Conservation (phyloP, 1,139 yeast species). For the Pichia norvegensis region DNA sequence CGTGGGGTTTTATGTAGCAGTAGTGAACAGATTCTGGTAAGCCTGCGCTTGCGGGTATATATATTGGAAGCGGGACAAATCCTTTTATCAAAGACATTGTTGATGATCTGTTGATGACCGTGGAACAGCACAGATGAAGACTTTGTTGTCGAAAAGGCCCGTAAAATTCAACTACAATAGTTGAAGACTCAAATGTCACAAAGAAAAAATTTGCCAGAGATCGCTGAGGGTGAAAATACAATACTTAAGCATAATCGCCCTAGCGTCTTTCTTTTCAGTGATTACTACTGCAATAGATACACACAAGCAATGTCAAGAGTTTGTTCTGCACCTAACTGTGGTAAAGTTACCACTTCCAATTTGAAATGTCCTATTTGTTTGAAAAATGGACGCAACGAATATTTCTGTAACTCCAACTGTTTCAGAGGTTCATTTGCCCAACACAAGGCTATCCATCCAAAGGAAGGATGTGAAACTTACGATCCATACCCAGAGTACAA, state of each 20-base stretch:
- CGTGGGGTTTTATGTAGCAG: slow-evolving; percentile 58
- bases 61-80: slow-evolving; percentile 43
- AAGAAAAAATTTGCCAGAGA: not conserved
- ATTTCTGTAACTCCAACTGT: slow-evolving; percentile 81
- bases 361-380: slow-evolving; percentile 91
- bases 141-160: too few species aligned
- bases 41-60: slow-evolving; percentile 29
- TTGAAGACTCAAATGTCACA: too few species aligned
- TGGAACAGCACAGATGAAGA: not conserved
- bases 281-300: too few species aligned
- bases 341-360: slow-evolving; percentile 64
- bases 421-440: slow-evolving; percentile 66
- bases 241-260: too few species aligned
- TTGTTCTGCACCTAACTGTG: slow-evolving; percentile 78
- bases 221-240: not conserved
- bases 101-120: not conserved
- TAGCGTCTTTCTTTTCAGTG: too few species aligned
- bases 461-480: slow-evolving; percentile 45
- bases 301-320: slow-evolving; percentile 8
- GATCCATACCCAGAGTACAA: slow-evolving; percentile 81
- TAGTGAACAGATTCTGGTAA: slow-evolving; percentile 34
- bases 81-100: slow-evolving; percentile 36
- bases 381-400: slow-evolving; percentile 53
- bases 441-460: slow-evolving; percentile 46
- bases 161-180: too few species aligned